Conservation (phyloP, 805 yeast genomes). For the Suhomyces kilbournensis region DNA sequence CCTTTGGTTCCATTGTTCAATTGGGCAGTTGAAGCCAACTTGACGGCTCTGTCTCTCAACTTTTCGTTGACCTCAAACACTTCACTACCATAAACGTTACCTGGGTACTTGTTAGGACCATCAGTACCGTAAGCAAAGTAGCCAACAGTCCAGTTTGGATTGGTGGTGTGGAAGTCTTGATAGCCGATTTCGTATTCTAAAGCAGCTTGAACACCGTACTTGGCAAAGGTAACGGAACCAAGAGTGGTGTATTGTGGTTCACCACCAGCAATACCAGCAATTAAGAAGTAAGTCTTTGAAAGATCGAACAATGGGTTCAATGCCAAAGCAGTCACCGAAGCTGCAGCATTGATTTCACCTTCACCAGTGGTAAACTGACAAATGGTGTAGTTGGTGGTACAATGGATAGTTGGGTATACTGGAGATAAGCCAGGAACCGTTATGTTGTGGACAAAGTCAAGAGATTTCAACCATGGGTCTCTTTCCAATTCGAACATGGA, state of each 20-base stretch:
- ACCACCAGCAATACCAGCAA: slow-evolving; percentile 68
- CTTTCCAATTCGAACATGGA: slow-evolving; percentile 55
- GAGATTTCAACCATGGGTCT: slow-evolving; percentile 49
- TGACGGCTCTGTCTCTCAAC: slow-evolving; percentile 56
- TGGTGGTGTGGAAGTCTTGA: slow-evolving; percentile 22
- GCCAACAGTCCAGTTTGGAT: slow-evolving; percentile 57
- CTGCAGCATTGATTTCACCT: slow-evolving; percentile 66
- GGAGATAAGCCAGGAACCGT: slow-evolving; percentile 68
- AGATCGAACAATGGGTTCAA: slow-evolving; percentile 56
- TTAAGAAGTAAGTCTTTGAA: slow-evolving; percentile 55
- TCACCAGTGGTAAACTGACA: slow-evolving; percentile 70
- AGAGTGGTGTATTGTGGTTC: slow-evolving; percentile 54
- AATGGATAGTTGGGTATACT: slow-evolving; percentile 53
- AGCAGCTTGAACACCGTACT: slow-evolving; percentile 59
- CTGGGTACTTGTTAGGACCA: slow-evolving; percentile 50
- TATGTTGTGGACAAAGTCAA: slow-evolving; percentile 51
- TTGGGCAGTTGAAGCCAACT: slow-evolving; percentile 45
- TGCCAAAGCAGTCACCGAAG: slow-evolving; percentile 52
- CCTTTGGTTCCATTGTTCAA: slow-evolving; percentile 45
- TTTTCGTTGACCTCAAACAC: slow-evolving; percentile 59
- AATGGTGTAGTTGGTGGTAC: slow-evolving; percentile 49
- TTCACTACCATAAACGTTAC: slow-evolving; percentile 59
- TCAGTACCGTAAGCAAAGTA: slow-evolving; percentile 56
- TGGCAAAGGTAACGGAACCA: slow-evolving; percentile 60
- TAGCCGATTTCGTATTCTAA: slow-evolving; percentile 59